Evolutionary conservation across 1,284 basidiomycete genomes (phyloP).

Genomic region (Tilletia caries): DNA sequence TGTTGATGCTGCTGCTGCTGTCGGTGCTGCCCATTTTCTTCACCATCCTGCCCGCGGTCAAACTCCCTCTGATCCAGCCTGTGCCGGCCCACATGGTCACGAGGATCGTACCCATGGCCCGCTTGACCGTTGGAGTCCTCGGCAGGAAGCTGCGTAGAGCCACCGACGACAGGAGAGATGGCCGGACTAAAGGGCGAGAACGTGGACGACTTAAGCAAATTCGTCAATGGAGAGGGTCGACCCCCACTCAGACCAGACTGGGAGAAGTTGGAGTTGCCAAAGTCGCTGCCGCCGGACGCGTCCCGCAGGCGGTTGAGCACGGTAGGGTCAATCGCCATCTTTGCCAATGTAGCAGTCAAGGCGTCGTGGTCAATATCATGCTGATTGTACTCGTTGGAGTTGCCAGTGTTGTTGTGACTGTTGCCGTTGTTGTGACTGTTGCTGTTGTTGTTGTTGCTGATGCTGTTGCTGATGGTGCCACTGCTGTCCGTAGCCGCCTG

Average conservation of each 20-base stretch:
- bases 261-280: constrained; percentile 17
- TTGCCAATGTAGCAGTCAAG: constrained; percentile 25
- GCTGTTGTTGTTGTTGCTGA: not conserved
- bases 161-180: constrained; percentile 32
- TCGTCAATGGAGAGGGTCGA: not conserved
- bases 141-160: constrained; percentile 25
- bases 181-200: constrained; percentile 39
- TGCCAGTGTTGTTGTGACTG: not conserved
- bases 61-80: not conserved
- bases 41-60: not conserved
- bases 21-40: not conserved
- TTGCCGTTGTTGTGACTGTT: not conserved
- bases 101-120: too few relatives aligned
- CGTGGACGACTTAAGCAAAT: constrained; percentile 23
- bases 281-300: constrained; percentile 20
- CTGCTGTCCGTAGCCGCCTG: not conserved
- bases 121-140: constrained; percentile 1
- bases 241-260: constrained; percentile 19
- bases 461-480: not conserved
- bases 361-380: not conserved
- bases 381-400: too few relatives aligned
- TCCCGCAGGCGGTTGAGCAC: constrained; percentile 6
- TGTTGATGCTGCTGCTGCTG: not conserved
- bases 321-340: constrained; percentile 3
- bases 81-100: too few relatives aligned